Evolutionary conservation across 2,329 filamentous ascomycete species (phyloP).

Genomic region (Stachybotrys echinatus): DNA sequence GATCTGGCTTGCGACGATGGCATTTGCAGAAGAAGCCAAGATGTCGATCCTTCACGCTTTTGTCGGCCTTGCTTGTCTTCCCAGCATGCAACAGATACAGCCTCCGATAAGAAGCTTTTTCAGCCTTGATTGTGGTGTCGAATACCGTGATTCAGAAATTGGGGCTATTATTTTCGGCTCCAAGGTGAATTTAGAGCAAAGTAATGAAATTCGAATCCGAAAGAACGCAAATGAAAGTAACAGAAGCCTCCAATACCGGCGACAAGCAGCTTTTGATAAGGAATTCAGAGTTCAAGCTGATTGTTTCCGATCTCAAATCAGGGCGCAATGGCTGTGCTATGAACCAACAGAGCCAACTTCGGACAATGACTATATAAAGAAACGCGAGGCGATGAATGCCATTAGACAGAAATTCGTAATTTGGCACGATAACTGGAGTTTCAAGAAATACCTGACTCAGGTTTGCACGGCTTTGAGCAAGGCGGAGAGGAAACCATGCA

Average conservation of each 20-base stretch:
- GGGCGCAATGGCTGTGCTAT: neutral
- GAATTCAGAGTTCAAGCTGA: too few relatives aligned
- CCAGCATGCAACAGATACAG: neutral
- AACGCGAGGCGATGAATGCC: neutral
- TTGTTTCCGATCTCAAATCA: neutral
- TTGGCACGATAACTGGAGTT: neutral
- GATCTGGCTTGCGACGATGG: neutral
- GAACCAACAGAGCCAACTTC: neutral
- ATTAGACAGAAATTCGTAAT: neutral
- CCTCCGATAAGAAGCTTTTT: neutral
- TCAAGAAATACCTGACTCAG: neutral
- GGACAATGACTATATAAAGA: neutral
- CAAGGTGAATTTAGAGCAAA: neutral
- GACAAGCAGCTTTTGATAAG: too few relatives aligned
- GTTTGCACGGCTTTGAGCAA: neutral
- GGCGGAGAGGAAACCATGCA: neutral
- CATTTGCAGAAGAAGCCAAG: neutral
- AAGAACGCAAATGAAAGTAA: neutral
- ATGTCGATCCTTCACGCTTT: slow-evolving; percentile 25
- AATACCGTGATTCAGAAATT: neutral
- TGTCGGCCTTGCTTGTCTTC: neutral
- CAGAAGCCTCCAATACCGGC: too few relatives aligned
- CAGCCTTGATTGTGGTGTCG: neutral
- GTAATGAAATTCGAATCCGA: neutral
- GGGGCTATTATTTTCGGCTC: neutral